phyloP scores from a whole-genome alignment of 768 basidiomycete genomes.

The Mrakia gelida region DNA sequence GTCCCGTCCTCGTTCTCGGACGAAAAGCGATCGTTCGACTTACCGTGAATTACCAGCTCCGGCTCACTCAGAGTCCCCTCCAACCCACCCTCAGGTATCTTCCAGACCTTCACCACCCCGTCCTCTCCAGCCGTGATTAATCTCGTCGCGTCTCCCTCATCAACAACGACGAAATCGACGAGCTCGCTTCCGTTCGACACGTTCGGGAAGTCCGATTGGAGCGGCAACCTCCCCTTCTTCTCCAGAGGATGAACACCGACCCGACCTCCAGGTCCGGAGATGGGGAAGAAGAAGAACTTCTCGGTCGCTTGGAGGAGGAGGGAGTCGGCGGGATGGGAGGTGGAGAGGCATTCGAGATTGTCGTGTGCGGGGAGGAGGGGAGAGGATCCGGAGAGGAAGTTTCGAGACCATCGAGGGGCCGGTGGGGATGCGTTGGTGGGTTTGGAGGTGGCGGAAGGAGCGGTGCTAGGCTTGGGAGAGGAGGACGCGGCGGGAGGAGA shows the following conservation, averaged over 20 bases:
- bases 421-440: neutral
- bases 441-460: neutral
- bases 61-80: slow-evolving; percentile 37
- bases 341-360: slow-evolving; percentile 41
- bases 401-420: slow-evolving; percentile 45
- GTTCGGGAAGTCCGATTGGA: slow-evolving; percentile 37
- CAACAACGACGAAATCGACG: slow-evolving; percentile 42
- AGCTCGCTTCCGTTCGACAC: slow-evolving; percentile 42
- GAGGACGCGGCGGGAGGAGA: neutral
- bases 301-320: slow-evolving; percentile 42
- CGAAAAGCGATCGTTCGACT: neutral
- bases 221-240: slow-evolving; percentile 42
- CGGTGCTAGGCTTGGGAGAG: neutral
- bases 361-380: slow-evolving; percentile 46
- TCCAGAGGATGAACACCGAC: slow-evolving; percentile 42
- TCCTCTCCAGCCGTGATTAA: slow-evolving; percentile 44
- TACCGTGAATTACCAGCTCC: slow-evolving; percentile 39
- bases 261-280: slow-evolving; percentile 46
- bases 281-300: slow-evolving; percentile 44
- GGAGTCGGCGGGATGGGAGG: slow-evolving; percentile 41
- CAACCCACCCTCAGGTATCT: slow-evolving; percentile 35
- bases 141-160: slow-evolving; percentile 15
- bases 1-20: neutral
- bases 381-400: slow-evolving; percentile 45
- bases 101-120: slow-evolving; percentile 42